Conservation (phyloP, 2,329 filamentous ascomycete genomes). For the Pezicula neosporulosa region DNA sequence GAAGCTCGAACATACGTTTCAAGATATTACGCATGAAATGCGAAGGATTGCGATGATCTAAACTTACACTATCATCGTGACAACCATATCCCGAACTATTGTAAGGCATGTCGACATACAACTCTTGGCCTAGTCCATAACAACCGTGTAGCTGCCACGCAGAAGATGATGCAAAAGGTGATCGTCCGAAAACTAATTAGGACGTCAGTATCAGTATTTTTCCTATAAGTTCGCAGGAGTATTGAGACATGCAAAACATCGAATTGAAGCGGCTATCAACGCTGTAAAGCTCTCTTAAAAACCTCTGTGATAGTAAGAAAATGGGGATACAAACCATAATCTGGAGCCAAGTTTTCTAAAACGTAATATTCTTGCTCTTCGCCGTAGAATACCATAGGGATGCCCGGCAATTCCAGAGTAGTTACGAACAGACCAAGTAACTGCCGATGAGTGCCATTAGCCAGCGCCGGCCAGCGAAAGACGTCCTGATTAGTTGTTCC, state of each 20-base stretch:
- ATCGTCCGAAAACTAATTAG: conserved; percentile 51
- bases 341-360: conserved; percentile 58
- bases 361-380: conserved; percentile 65
- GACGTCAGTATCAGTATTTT: no score
- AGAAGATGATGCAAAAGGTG: conserved; percentile 56
- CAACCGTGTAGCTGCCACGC: conserved; percentile 65
- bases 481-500: conserved; percentile 62
- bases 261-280: no score
- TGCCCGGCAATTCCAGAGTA: conserved; percentile 56
- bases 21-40: conserved; percentile 57
- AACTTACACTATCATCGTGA: conserved; percentile 40
- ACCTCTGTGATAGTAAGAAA: no score
- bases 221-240: no score
- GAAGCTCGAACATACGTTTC: conserved; percentile 58
- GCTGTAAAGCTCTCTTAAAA: no score
- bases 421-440: conserved; percentile 57
- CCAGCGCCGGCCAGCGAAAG: conserved; percentile 59
- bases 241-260: no score
- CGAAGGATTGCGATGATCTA: conserved; percentile 60
- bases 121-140: conserved; percentile 50
- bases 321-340: conserved; percentile 38
- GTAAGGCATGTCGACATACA: conserved; percentile 56
- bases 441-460: conserved; percentile 52
- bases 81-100: conserved; percentile 51
- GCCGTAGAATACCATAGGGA: conserved; percentile 59